phyloP scores from a whole-genome alignment of 306 rosid genomes.

The Inga oerstediana region DNA sequence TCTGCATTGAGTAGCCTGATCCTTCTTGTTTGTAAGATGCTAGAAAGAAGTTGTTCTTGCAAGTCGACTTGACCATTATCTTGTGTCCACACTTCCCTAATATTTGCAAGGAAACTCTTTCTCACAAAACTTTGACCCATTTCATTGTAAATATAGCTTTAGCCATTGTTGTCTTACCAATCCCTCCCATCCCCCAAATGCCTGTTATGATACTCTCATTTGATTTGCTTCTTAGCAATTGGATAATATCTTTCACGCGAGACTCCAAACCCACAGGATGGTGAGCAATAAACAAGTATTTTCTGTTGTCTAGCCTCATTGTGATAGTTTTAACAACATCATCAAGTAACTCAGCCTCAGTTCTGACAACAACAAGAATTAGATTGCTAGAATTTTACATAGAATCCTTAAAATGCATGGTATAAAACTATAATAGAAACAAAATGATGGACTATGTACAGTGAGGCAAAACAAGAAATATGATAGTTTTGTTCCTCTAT shows the following conservation, averaged over 20 bases:
- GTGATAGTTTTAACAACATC: background rate
- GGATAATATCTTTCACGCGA: background rate
- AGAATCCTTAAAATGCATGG: background rate
- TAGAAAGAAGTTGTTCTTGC: background rate
- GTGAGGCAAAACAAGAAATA: no score
- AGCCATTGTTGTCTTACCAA: no score
- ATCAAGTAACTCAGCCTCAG: background rate
- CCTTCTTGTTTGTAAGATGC: background rate
- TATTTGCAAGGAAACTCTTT: background rate
- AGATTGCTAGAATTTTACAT: background rate
- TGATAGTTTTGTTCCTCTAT: no score
- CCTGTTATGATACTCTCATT: background rate
- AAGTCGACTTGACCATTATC: background rate
- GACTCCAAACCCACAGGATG: conserved; percentile 1
- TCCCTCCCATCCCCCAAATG: no score
- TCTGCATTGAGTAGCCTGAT: background rate
- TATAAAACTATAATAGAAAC: background rate
- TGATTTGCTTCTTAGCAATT: background rate
- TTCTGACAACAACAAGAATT: background rate
- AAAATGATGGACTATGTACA: no score
- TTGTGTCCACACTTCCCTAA: background rate
- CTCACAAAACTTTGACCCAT: no score
- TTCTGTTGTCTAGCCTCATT: background rate
- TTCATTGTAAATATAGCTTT: no score
- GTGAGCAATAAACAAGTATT: background rate